Conservation (phyloP, 768 basidiomycete species). For the Tricholoma bakamatsutake region DNA sequence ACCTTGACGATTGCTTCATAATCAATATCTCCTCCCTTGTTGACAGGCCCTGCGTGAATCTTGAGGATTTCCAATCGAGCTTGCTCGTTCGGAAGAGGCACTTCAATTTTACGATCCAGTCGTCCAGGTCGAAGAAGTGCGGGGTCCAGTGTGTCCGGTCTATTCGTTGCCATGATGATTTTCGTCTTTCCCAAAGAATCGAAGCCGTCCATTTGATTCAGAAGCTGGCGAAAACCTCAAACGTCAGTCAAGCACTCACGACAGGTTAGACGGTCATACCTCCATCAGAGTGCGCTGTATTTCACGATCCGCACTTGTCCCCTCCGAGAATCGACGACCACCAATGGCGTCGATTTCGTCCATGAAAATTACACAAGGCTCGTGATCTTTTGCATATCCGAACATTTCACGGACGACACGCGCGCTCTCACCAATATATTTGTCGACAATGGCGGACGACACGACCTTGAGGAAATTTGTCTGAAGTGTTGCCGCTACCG, state of each 20-base stretch:
- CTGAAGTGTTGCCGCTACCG: conserved; percentile 90
- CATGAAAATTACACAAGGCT: conserved; percentile 99
- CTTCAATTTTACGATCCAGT: conserved; percentile 95
- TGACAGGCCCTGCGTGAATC: conserved; percentile 91
- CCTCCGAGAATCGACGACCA: conserved; percentile 82
- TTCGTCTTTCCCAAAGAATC: conserved; percentile 94
- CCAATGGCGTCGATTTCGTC: conserved; percentile 98
- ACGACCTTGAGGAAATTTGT: conserved; percentile 99
- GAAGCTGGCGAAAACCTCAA: conserved; percentile 46
- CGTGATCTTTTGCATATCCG: conserved; percentile 94
- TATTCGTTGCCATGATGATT: conserved; percentile 99
- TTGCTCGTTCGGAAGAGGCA: conserved; percentile 96
- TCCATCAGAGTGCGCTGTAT: conserved; percentile 99
- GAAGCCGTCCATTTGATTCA: conserved; percentile 99
- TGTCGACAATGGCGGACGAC: conserved; percentile 95
- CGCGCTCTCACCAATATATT: conserved; percentile 98
- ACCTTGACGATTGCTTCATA: conserved; percentile 98
- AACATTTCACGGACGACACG: conserved; percentile 98
- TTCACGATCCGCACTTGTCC: conserved; percentile 96
- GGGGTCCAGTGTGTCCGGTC: conserved; percentile 96
- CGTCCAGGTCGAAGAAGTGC: conserved; percentile 94
- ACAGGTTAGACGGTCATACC: conserved; percentile 23
- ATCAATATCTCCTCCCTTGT: conserved; percentile 93
- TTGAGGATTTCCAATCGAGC: conserved; percentile 95
- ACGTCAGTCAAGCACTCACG: background rate